Evolutionary conservation across 176 grass and related monocot species (phyloP), one percentile per base, ranked within the genome.

Genomic region (Triticum turgidum): DNA sequence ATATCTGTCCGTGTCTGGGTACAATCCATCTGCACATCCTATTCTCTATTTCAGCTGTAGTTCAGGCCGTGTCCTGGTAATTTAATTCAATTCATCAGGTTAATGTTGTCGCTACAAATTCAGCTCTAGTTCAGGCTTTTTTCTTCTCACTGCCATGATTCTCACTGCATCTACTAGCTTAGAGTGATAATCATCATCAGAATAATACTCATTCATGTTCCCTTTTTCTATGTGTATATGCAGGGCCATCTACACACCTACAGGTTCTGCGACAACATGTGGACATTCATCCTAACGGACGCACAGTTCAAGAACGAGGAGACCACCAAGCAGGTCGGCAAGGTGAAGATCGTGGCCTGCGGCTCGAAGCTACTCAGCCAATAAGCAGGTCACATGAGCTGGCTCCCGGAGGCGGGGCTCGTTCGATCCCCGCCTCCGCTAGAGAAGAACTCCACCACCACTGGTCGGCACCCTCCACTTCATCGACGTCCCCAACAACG

Each of bases 241-340:
- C 85, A 95, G 95, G 95, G 95, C 45, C 93, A 98, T 73, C 88
- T 98, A 39, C 96, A 94, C 90, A 96, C 96, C 14, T 98, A 98
- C 52, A 93, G 93, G 90, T 98, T 96, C 80, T 98, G 96, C 18
- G 93, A 98, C 73, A 96, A 98, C 80, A 93, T 98, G 22, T 96
- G 93, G 96, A 96, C 96, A 13, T 98, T 98, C 86, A 98, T 94
- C 81, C 65, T 98, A 73, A 81, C 88, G 54, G 91, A 94, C 11
- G 96, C 91, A 24, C 22, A 18, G 0, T 94, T 96, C 86, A 98
- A 95, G 80, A 96, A 82, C 12, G 90, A 95, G 2, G 92, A 96
- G 80, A 82, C n/a, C 3, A 79, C 73, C 0, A 88, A 96, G 69
- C 80, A 73, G 38, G 86, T 96, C 27, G 83, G 87, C 65, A 91